Evolutionary conservation across 257 asterid species (phyloP), one percentile per base, ranked within the genome.

Genomic region (Phtheirospermum japonicum): DNA sequence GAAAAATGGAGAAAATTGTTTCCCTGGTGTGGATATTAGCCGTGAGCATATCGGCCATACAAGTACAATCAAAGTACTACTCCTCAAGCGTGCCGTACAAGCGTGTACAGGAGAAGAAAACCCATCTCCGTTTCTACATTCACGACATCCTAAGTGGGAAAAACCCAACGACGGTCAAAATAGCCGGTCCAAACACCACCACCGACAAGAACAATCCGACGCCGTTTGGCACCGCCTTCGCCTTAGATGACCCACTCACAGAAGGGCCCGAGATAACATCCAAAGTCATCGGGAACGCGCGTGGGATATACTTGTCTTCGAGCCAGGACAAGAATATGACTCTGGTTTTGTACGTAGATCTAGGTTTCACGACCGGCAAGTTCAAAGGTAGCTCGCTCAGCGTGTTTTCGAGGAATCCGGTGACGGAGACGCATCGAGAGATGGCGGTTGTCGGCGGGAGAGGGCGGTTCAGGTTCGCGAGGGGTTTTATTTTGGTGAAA

Each of bases 381-480:
- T 74, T 74, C 46, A 69, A 73, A 0, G 85, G 85, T 66, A 76
- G 82, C n/a, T 77, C 83, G 11, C 9, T 80, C 1, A 77, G 83
- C 53, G 77, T 75, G 64, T 64, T 80, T 6, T 80, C 86, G 62
- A 77, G 86, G 77, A 80, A 75, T 39, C 86, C 83, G 64, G 37
- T 80, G 10, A 72, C 67, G 67, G 86, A 80, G 77, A 62, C 4
- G 23, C 53, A 7, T 33, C 75, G 85, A 0, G 83, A 80, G 58
- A 4, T 80, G 73, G 85, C 80, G 51, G 77, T 80, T 57, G 83
- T 80, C 10, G 59, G 85, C 2, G 83, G 86, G 13, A 71, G 80
- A 12, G 83, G 85, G 64, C 59, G 3, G 65, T 79, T 76, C 59
- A 64, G 82, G 76, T 2, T n/a, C 45, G 85, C 82, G 2, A 17